Conservation (phyloP, 139 green algal genomes). For the Micromonas pusilla region DNA sequence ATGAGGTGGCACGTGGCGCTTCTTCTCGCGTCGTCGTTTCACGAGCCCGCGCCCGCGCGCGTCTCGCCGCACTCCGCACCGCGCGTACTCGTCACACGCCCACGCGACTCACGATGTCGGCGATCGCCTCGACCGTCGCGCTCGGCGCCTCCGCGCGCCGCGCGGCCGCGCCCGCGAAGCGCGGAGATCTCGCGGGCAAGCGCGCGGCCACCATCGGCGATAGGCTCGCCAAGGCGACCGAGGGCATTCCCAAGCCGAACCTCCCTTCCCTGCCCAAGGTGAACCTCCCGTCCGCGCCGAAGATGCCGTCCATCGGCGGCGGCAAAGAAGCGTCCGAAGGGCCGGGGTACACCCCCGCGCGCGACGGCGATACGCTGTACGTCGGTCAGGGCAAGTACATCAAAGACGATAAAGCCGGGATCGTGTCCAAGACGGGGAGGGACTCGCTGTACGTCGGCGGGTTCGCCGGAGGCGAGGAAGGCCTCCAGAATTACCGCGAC, state of each 20-base stretch:
- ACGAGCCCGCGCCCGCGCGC: too few relatives aligned
- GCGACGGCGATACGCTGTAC: slow-evolving; percentile 4
- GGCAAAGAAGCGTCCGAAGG: background rate
- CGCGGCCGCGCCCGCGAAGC: too few relatives aligned
- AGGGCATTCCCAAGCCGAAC: background rate
- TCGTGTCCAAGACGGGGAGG: background rate
- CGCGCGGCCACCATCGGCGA: background rate
- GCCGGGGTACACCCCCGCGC: background rate
- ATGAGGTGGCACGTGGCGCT: too few relatives aligned
- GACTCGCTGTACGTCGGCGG: slow-evolving; percentile 5
- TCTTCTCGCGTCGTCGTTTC: too few relatives aligned
- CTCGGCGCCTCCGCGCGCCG: background rate
- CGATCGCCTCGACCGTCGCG: background rate
- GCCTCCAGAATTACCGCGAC: background rate
- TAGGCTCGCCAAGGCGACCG: background rate
- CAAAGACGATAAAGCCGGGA: slow-evolving; percentile 9
- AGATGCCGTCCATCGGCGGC: too few relatives aligned
- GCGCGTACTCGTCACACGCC: background rate
- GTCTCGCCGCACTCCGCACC: background rate
- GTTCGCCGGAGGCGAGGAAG: slow-evolving; percentile 13
- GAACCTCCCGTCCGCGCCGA: background rate
- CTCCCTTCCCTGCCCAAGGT: background rate
- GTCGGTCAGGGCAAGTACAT: slow-evolving; percentile 28
- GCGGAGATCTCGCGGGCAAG: too few relatives aligned
- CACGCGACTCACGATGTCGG: background rate